Evolutionary conservation across 164 flowering plant genomes (phyloP), one percentile per base, ranked within the genome.

Genomic region (Stephania yunnanensis): DNA sequence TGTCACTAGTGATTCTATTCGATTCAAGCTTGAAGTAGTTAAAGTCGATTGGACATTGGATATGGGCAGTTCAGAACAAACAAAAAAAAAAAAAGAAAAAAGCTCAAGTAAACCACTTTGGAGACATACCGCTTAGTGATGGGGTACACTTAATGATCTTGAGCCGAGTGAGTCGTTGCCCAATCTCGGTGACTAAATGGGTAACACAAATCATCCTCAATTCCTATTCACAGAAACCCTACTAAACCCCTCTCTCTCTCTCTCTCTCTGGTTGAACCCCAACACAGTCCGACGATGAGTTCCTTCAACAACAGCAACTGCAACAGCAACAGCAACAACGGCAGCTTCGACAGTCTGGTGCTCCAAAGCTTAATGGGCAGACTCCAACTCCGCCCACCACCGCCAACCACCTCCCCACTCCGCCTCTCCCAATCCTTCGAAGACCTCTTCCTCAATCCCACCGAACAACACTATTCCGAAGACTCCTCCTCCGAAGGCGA

Each of bases 361-460:
- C 90, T 94, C 76, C 97, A 90, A 82, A 77, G 72, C 84, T 86
- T 95, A 25, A 87, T 92, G 89, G 87, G 85, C 53, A 78, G 90
- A 46, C 87, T 92, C 76, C 95, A 92, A 78, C 82, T 90, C 80
- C 85, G 89, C 66, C 88, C 81, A 7, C 81, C 90, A 3, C 73
- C 78, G 71, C 83, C 46, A 76, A 76, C 80, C 70, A 75, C 42
- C 58, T 58, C 71, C 78, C 73, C 83, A 31, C 76, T 76, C 80
- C 73, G 77, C 48, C 84, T 79, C 78, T 76, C 85, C 68, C 88
- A 82, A 53, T 77, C 87, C 83, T 85, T 92, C 25, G 96, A 91
- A 74, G 95, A 90, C 68, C 65, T 81, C 74, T 75, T 81, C 1
- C 77, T 74, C 53, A 72, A 36, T 10, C 8, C 77, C 7, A 72